These are phyloP conservation scores for Dactylella cylindrospora DNA, from an alignment of 2,329 filamentous ascomycete genomes.

Conservation along the genomic window DNA sequence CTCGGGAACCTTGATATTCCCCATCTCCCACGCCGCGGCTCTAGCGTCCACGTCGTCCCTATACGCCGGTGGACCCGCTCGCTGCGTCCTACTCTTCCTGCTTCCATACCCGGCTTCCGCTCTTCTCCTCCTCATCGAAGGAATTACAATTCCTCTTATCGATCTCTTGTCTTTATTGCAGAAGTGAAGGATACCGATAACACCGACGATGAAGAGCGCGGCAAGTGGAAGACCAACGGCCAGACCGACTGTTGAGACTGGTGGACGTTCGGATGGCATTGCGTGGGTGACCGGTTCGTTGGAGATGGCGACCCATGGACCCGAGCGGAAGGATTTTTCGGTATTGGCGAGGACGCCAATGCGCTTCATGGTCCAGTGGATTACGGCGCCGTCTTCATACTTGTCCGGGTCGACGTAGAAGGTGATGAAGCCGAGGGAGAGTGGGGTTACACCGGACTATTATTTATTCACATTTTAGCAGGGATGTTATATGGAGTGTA, in stretches of 20 bases:
- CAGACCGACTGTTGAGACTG: conserved; percentile 33
- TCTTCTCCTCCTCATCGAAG: conserved; percentile 34
- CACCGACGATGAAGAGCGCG: conserved; percentile 20
- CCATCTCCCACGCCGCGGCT: conserved; percentile 43
- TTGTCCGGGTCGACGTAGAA: conserved; percentile 39
- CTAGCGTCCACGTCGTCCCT: conserved; percentile 32
- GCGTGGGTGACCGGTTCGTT: conserved; percentile 19
- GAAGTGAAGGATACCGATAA: conserved; percentile 25
- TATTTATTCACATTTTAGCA: conserved; percentile 1
- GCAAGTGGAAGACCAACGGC: conserved; percentile 33
- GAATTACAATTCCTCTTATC: conserved; percentile 31
- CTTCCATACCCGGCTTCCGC: conserved; percentile 24
- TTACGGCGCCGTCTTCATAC: conserved; percentile 21
- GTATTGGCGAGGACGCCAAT: conserved; percentile 22
- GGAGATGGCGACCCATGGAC: conserved; percentile 19
- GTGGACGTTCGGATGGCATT: conserved; percentile 15
- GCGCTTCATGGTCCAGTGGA: conserved; percentile 38
- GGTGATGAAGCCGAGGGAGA: conserved; percentile 35
- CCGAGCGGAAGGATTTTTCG: conserved; percentile 32
- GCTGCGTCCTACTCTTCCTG: conserved; percentile 9
- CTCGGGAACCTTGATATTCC: conserved; percentile 34
- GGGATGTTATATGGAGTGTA: neutral
- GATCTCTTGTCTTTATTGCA: conserved; percentile 28
- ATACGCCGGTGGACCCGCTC: conserved; percentile 23
- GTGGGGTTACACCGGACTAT: conserved; percentile 31